phyloP scores from a whole-genome alignment of 352 stramenopile species.

The Pythium folliculosum region DNA sequence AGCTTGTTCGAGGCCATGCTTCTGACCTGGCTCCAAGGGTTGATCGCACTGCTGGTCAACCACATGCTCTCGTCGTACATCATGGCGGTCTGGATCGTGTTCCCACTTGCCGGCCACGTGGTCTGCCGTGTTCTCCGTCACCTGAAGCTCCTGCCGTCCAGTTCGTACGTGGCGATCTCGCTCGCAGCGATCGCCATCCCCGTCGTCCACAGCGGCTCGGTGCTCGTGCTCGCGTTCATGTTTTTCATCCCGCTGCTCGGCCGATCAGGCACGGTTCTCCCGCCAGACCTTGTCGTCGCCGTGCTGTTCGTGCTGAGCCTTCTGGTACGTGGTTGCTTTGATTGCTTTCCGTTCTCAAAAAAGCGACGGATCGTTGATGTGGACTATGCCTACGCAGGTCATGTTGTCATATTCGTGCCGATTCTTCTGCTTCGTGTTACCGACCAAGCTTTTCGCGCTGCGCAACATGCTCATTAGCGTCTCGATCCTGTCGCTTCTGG shows the following conservation, averaged over 20 bases:
- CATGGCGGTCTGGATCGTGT: constrained; percentile 61
- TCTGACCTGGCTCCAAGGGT: constrained; percentile 40
- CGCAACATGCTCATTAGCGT: constrained; percentile 45
- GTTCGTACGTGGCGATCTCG: constrained; percentile 50
- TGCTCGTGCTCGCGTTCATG: constrained; percentile 57
- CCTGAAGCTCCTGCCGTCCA: constrained; percentile 39
- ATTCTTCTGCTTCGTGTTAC: constrained; percentile 72
- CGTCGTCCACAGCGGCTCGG: constrained; percentile 60
- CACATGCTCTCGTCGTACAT: constrained; percentile 65
- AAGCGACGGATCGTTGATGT: not conserved
- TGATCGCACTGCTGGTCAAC: constrained; percentile 39
- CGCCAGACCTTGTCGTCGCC: constrained; percentile 57
- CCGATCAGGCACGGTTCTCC: constrained; percentile 51
- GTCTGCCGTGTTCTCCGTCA: constrained; percentile 42
- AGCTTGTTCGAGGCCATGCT: constrained; percentile 67
- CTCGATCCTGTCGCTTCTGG: constrained; percentile 27
- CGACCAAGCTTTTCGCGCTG: constrained; percentile 39
- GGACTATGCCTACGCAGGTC: not conserved
- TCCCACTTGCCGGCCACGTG: constrained; percentile 57
- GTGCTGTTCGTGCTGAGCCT: constrained; percentile 52
- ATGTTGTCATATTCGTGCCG: constrained; percentile 56
- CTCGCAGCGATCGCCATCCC: constrained; percentile 53
- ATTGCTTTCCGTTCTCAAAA: not conserved
- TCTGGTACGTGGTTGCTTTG: constrained; percentile 34
- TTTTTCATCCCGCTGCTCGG: constrained; percentile 81